phyloP scores from a whole-genome alignment of 768 basidiomycete genomes.

The Boletus patriciae region DNA sequence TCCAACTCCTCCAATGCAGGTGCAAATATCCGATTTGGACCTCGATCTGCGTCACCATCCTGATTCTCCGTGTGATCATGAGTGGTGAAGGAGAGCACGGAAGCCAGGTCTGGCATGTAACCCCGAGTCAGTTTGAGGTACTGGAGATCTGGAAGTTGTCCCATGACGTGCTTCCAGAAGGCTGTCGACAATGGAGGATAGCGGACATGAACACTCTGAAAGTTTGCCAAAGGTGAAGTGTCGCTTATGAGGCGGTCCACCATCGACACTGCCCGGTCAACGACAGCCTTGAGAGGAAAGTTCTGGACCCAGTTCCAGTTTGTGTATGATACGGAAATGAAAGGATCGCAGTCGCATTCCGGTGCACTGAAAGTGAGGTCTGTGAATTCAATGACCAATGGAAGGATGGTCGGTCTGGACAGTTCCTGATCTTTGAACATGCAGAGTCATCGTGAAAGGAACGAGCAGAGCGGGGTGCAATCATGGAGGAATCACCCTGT shows the following conservation, averaged over 20 bases:
- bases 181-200: not conserved
- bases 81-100: not conserved
- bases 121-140: not conserved
- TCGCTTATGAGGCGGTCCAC: not conserved
- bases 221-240: not conserved
- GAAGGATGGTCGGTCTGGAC: not conserved
- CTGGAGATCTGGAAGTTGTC: not conserved
- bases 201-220: not conserved
- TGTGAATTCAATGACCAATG: not conserved
- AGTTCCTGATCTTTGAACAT: not conserved
- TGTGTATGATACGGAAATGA: not conserved
- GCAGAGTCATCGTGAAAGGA: not conserved
- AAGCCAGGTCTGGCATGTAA: not conserved
- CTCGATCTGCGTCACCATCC: not conserved
- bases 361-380: not conserved
- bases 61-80: no score
- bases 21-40: not conserved
- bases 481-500: not conserved
- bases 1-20: not conserved
- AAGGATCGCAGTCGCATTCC: not conserved
- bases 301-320: not conserved
- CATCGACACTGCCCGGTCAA: no score
- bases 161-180: slow-evolving; percentile 4
- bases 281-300: not conserved
- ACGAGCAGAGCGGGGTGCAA: not conserved